phyloP scores from a whole-genome alignment of 345 rosid species.

The thale cress (Arabidopsis thaliana) region DNA sequence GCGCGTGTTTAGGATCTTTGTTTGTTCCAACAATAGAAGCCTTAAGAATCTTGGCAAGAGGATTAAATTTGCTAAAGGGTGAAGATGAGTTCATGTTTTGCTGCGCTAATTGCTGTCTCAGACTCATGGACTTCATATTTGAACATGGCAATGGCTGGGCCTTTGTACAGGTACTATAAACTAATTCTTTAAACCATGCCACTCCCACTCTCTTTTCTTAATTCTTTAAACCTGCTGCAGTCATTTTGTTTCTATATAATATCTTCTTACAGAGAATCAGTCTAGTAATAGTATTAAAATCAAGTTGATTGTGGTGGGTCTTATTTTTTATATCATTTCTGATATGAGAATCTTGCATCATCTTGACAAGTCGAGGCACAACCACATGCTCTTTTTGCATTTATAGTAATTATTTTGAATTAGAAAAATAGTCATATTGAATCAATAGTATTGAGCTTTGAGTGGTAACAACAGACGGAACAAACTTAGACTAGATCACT shows the following conservation, averaged over 20 bases:
- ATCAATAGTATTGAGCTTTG: background rate
- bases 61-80: conserved; percentile 87
- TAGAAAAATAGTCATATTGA: conserved; percentile 7
- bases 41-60: conserved; percentile 80
- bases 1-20: conserved; percentile 93
- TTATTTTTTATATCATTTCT: background rate
- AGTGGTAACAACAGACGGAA: background rate
- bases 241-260: conserved; percentile 21
- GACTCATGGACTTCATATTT: conserved; percentile 76
- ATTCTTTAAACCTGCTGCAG: background rate
- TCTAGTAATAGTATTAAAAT: conserved; percentile 14
- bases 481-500: background rate
- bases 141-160: conserved; percentile 96
- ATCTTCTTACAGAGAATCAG: conserved; percentile 22
- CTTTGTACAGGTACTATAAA: conserved; percentile 82
- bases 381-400: conserved; percentile 40
- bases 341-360: conserved; percentile 39
- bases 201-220: conserved; percentile 23
- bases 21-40: conserved; percentile 95
- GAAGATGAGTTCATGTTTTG: conserved; percentile 99
- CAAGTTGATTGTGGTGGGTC: conserved; percentile 37
- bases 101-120: conserved; percentile 97
- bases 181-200: conserved; percentile 10
- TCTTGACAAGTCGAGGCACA: conserved; percentile 33
- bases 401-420: conserved; percentile 29